Evolutionary conservation across 441 rosid species (phyloP), one percentile per base, ranked within the genome.

Genomic region (Macaranga tanarius): DNA sequence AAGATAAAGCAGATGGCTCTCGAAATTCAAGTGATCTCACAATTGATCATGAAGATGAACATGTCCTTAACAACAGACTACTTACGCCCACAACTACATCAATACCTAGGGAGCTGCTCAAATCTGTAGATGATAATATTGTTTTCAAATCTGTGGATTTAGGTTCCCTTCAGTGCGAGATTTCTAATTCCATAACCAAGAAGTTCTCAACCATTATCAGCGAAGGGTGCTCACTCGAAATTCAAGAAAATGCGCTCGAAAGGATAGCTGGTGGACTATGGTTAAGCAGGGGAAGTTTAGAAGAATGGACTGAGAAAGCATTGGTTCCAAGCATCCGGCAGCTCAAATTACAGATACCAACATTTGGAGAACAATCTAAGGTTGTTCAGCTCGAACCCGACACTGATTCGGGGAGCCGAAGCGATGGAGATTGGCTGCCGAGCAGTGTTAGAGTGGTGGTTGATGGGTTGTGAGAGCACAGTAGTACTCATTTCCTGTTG

Each of bases 21-120:
- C 89, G 67, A 73, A 90, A 92, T 56, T 95, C 98, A 0, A 95
- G 99, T 22, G 98, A 90, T 80, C 84, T 95, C 40, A 95, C 99
- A 0, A 70, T 85, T 9, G 97, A 95, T 62, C 89, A 88, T 1
- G 97, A 91, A 69, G 89, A 82, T 34, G 99, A 88, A 63, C 86
- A 80, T 4, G 82, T 75, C 79, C 84, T 82, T 10, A 75, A 79
- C 11, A 90, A 81, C 38, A 85, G 88, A 79, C 80, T 82, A 15
- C 69, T 76, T 69, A 76, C 83, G 5, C 75, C 84, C 15, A 62
- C 88, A 47, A 74, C 87, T 10, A 77, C 92, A 0, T 76, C 84
- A 19, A 75, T 84, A 26, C 84, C 88, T 63, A 79, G 73, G 3
- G 95, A 95, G 66, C 76, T 89, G 19, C 85, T 87, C 51, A 79